Evolutionary conservation across 164 flowering plant genomes (phyloP).

Genomic region (Warburgia ugandensis): DNA sequence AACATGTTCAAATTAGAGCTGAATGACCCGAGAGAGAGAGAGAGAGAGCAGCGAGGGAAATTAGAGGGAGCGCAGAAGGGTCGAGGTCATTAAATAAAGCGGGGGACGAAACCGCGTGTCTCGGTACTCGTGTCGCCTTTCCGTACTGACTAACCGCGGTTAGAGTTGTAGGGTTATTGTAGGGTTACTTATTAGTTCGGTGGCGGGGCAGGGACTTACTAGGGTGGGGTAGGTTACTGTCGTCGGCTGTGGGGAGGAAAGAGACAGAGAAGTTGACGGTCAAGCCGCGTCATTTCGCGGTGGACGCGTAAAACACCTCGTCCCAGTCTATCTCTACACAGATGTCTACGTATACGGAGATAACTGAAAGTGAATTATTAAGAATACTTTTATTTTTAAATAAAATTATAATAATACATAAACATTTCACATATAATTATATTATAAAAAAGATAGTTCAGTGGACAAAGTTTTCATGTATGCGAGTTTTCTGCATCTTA

Average conservation of each 20-base stretch:
- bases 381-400: too few species aligned
- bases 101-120: constrained; percentile 53
- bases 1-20: not conserved
- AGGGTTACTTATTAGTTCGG: too few species aligned
- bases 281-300: constrained; percentile 22
- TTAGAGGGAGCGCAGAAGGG: not conserved
- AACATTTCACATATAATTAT: too few species aligned
- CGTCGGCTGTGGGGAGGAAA: not conserved
- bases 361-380: too few species aligned
- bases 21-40: not conserved
- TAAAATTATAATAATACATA: too few species aligned
- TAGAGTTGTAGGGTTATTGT: too few species aligned
- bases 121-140: constrained; percentile 48
- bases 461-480: too few species aligned
- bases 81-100: constrained; percentile 33
- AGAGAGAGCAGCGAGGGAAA: not conserved
- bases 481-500: too few species aligned
- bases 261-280: constrained; percentile 14
- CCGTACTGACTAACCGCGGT: constrained; percentile 22
- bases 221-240: too few species aligned
- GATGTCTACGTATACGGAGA: too few species aligned
- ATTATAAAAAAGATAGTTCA: too few species aligned
- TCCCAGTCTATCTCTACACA: too few species aligned
- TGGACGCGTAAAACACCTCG: constrained; percentile 8
- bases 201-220: not conserved